Base-by-base conservation (phyloP, 106 monocot species). In the Chionographis japonica region DNA sequence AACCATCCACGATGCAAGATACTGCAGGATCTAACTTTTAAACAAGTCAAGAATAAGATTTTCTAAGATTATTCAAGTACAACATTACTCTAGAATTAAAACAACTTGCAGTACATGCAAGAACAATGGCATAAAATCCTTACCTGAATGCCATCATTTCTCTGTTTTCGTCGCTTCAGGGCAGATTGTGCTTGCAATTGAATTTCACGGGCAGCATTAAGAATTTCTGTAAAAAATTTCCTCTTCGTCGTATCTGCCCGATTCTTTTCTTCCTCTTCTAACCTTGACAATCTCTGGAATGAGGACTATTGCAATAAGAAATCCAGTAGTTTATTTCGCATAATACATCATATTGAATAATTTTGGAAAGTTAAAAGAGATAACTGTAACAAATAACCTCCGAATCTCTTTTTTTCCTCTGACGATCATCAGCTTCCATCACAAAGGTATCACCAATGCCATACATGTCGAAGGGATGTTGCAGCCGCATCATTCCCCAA, bases 81-180 rank as follows among this genome's bases (percentile, higher is more conserved):
- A 46, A 46, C 9, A 46, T 6, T 46, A 46, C 9, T 63, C 9
- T 7, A 63, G 7, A 46, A 16, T 41, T 17, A 17, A 7, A 43
- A 38, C 3, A 16, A 46, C 8, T 3, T 9, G 10, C 16, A 2
- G 40, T 42, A 63, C 17, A 63, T 7, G 17, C 7, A 16, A 10
- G 2, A 42, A 19, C 3, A 46, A 17, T 18, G 5, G 43, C 40
- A 42, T 59, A 18, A 27, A 73, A 8, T 68, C 36, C 55, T 40
- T 14, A 95, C 97, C 92, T 84, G 89, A 77, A 97, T 61, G 40
- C 87, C 88, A 86, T 97, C 97, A 79, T 97, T 97, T 57, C 85
- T 85, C 77, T 86, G 89, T 63, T 97, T 97, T 75, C 92, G 68
- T 59, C 89, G 72, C 67, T 92, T 97, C 37, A 81, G 55, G 65